Conservation (phyloP, 1,284 basidiomycete genomes). For the Leccinum fuscescens region DNA sequence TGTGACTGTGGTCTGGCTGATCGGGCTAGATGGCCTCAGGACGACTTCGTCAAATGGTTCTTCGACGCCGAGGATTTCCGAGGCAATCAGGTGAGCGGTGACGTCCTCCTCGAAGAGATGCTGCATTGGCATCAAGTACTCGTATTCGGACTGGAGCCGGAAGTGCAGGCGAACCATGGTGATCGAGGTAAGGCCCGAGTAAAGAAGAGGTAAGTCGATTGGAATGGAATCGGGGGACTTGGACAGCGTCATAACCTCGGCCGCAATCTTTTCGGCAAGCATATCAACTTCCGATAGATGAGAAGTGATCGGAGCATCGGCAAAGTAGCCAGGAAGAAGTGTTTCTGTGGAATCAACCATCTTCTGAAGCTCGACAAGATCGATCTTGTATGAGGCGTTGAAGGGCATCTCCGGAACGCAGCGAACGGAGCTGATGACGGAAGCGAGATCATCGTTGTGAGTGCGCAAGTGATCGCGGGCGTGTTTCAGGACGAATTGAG, state of each 20-base stretch:
- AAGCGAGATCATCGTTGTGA: conserved; percentile 20
- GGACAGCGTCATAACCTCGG: conserved; percentile 19
- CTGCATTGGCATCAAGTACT: conserved; percentile 22
- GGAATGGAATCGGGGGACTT: conserved; percentile 16
- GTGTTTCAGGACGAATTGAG: conserved; percentile 25
- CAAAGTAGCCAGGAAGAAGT: conserved; percentile 9
- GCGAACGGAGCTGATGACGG: conserved; percentile 21
- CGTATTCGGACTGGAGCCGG: conserved; percentile 28
- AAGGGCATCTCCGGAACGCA: conserved; percentile 30
- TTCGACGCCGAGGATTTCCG: conserved; percentile 21
- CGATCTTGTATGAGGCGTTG: conserved; percentile 32
- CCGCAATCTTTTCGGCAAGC: conserved; percentile 22
- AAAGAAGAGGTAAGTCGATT: conserved; percentile 22
- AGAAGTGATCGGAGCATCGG: conserved; percentile 1
- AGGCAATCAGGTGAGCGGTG: conserved; percentile 21
- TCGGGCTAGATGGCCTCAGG: conserved; percentile 7
- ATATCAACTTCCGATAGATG: conserved; percentile 14
- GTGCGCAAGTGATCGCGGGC: conserved; percentile 21
- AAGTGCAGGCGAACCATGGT: conserved; percentile 29
- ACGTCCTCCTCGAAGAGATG: conserved; percentile 27
- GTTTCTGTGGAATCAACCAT: conserved; percentile 21
- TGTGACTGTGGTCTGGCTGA: conserved; percentile 23
- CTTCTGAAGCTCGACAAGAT: conserved; percentile 25
- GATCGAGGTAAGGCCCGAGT: conserved; percentile 26
- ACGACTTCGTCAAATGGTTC: conserved; percentile 11